Percentiles rank a stretch among this genome's conserved stretches.
These are phyloP conservation scores for Usnea hakonensis DNA, from an alignment of 495 filamentous ascomycete species.

Conservation along the genomic window DNA sequence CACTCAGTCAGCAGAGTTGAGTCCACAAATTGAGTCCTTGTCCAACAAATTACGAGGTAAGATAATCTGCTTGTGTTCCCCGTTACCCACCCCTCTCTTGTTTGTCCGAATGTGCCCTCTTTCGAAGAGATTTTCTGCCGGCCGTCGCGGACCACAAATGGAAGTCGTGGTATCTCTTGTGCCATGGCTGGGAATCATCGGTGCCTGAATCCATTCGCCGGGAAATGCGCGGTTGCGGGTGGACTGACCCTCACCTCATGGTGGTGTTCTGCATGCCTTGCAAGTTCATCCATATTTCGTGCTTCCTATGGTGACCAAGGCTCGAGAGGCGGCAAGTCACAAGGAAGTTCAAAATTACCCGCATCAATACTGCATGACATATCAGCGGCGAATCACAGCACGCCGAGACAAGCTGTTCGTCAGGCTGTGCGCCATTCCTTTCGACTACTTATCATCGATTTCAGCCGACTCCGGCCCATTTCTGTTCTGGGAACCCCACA, in stretches of 20 bases:
- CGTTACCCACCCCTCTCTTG: neutral
- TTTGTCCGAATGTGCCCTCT: neutral
- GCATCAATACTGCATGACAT: neutral
- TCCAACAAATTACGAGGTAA: neutral
- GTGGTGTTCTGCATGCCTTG: neutral
- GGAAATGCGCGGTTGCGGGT: neutral
- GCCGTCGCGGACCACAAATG: neutral
- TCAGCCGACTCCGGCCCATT: neutral
- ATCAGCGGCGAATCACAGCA: neutral
- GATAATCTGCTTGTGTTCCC: neutral
- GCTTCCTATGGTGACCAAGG: neutral
- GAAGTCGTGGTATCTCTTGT: neutral
- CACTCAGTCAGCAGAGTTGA: neutral
- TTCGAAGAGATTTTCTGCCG: neutral
- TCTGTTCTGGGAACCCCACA: neutral
- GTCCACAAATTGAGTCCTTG: neutral
- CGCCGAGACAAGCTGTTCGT: neutral
- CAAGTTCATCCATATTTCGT: neutral
- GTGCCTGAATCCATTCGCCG: neutral
- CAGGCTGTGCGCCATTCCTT: neutral
- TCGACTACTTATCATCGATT: neutral
- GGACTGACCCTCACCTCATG: neutral
- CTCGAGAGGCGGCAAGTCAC: neutral
- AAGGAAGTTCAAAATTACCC: neutral
- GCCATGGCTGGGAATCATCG: neutral